Conservation (phyloP, 345 rosid genomes). For the Conringia planisiliqua region DNA sequence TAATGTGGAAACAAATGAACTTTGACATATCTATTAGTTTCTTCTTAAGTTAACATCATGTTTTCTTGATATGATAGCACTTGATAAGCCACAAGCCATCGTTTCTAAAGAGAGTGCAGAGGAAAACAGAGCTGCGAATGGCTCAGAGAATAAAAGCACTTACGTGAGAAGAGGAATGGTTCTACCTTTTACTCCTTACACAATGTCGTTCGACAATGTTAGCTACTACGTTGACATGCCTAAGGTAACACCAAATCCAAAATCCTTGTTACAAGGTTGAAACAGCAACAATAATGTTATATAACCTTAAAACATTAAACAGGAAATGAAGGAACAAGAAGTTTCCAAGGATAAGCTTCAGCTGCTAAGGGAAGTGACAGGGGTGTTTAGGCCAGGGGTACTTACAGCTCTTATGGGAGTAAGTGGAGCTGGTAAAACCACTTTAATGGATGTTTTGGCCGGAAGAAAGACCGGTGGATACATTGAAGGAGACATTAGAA, state of each 20-base stretch:
- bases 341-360: conserved; percentile 65
- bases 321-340: conserved; percentile 94
- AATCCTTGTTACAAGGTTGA: background rate
- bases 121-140: conserved; percentile 31
- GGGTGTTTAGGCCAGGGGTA: conserved; percentile 90
- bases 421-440: conserved; percentile 97
- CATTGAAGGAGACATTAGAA: conserved; percentile 78
- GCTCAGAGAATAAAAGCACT: conserved; percentile 24
- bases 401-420: conserved; percentile 96
- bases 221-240: conserved; percentile 83
- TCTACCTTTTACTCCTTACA: conserved; percentile 75
- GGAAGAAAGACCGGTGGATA: conserved; percentile 94
- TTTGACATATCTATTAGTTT: background rate
- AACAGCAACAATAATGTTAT: background rate
- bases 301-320: background rate
- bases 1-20: background rate
- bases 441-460: conserved; percentile 93
- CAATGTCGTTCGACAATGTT: conserved; percentile 69
- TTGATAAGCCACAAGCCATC: conserved; percentile 59
- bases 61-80: conserved; percentile 42
- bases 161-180: conserved; percentile 68
- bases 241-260: conserved; percentile 37
- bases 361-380: conserved; percentile 66
- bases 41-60: background rate
- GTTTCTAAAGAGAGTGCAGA: conserved; percentile 49